Base-by-base conservation (phyloP, 768 basidiomycete genomes). In the Collybia sordida region DNA sequence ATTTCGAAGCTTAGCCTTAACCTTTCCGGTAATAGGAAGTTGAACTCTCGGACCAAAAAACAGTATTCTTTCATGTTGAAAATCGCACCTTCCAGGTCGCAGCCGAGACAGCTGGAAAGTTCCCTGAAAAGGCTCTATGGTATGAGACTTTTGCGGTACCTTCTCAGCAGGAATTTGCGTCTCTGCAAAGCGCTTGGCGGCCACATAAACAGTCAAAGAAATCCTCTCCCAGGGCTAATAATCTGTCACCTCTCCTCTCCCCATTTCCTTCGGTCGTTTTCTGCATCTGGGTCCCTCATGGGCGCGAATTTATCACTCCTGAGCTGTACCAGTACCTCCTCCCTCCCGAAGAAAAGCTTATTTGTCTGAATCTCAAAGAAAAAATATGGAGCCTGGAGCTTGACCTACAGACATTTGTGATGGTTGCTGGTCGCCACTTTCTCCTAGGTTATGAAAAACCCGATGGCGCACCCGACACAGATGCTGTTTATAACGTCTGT, bases 311-410 rank as follows among this genome's bases (percentile, higher is more conserved):
- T 18, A 18, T 56, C 23, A 46, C 47, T 2, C 63, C 61, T 0
- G 64, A 68, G 41, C 36, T 62, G 0, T 66, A 60, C 56, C 56
- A 57, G 28, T 59, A 63, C 22, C 23, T 51, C 15, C 50, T 63
- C 3, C 56, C 49, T 4, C 63, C 64, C 4, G 49, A 59, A 4
- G 61, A 64, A 21, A 40, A 45, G 21, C 54, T 63, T 12, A 24
- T 42, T 11, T 61, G 57, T 36, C 58, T 67, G 1, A 49, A 63
- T n/a, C 31, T 60, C 28, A 40, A 47, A 11, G 39, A 58, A 1
- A 47, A 45, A 23, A 12, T 65, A 1, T 63, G 54, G 43, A 43
- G 57, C 15, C 37, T 64, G 3, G 51, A 63, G 12, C 42, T 57
- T 6, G 60, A 64, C 42, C 43, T 64, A 15, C 59, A 64, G 42